Conservation (phyloP, 345 rosid genomes). For the Eucalyptus viminalis region DNA sequence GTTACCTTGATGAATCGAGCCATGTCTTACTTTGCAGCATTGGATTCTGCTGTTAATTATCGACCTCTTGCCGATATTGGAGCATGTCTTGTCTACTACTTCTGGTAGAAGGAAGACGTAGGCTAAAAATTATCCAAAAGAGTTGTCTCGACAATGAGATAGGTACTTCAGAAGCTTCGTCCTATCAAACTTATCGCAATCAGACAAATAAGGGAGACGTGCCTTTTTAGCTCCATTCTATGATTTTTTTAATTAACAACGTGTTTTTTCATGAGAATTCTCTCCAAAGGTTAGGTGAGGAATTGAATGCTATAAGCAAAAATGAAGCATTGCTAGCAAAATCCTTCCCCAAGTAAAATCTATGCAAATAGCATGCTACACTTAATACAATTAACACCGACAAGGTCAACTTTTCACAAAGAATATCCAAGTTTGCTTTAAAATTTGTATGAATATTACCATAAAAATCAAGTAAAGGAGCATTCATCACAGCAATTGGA, state of each 20-base stretch:
- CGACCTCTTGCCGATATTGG: not conserved
- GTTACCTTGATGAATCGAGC: not conserved
- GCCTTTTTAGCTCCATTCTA: not conserved
- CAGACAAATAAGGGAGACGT: not conserved
- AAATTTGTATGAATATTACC: not conserved
- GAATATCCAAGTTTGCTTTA: not conserved
- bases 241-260: fast-evolving
- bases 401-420: not conserved
- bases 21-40: not conserved
- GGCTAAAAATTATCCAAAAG: not conserved
- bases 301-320: not conserved
- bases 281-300: not conserved
- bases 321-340: not conserved
- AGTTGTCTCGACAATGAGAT: not conserved
- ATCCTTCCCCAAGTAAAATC: not conserved
- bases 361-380: not conserved
- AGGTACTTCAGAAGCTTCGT: not conserved
- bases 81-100: not conserved
- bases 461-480: not conserved
- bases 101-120: not conserved
- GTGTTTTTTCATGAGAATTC: not conserved
- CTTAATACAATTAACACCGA: not conserved
- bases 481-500: fast-evolving
- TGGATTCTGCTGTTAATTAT: not conserved
- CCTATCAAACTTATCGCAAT: not conserved